A percentile compares a stretch with the other conserved stretches of the same genome.
Evolutionary conservation across 2,329 filamentous ascomycete genomes (phyloP).

Genomic region (Penicillium sclerotiorum): DNA sequence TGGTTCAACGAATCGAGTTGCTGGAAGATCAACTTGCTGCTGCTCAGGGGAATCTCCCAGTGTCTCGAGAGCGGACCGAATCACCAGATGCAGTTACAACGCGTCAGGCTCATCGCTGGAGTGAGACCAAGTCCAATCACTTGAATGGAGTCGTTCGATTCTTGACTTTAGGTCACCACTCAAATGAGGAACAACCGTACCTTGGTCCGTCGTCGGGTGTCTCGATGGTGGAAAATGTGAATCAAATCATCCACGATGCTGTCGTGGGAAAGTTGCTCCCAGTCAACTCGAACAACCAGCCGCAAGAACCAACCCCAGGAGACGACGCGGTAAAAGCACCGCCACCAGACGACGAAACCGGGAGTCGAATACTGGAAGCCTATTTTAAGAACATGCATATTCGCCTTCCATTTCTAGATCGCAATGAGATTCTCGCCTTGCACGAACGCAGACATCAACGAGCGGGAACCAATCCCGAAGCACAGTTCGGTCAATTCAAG

Average conservation of each 20-base stretch:
- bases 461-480: background rate
- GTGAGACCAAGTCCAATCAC: background rate
- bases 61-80: background rate
- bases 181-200: conserved; percentile 12
- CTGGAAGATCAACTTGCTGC: conserved; percentile 22
- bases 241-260: conserved; percentile 1
- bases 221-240: conserved; percentile 14
- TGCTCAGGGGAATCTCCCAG: background rate
- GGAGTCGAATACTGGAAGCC: conserved; percentile 16
- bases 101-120: background rate
- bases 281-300: background rate
- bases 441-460: conserved; percentile 11
- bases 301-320: background rate
- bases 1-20: conserved; percentile 24
- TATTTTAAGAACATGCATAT: conserved; percentile 27
- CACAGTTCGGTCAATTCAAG: conserved; percentile 20
- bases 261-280: conserved; percentile 12
- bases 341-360: conserved; percentile 17
- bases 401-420: conserved; percentile 22
- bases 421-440: conserved; percentile 11
- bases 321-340: background rate
- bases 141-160: conserved; percentile 9
- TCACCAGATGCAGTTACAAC: background rate
- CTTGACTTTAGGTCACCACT: conserved; percentile 3
- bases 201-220: conserved; percentile 22